phyloP scores from a whole-genome alignment of 768 basidiomycete species.

The Vishniacozyma victoriae region DNA sequence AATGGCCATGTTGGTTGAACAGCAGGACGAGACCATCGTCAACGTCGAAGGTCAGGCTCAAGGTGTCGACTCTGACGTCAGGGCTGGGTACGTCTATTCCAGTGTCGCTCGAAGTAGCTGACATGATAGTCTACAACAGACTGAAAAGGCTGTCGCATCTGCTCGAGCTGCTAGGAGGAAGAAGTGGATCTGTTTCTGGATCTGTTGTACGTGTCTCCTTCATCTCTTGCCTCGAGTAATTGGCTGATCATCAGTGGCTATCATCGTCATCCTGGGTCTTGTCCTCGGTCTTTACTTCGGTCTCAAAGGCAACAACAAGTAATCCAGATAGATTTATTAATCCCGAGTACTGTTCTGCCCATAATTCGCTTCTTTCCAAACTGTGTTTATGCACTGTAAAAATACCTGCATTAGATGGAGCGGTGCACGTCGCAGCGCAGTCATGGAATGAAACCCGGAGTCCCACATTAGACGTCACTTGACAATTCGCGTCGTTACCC shows the following conservation, averaged over 20 bases:
- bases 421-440: too few relatives aligned
- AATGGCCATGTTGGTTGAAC: slow-evolving; percentile 72
- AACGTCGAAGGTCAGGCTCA: slow-evolving; percentile 60
- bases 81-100: slow-evolving; percentile 57
- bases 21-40: slow-evolving; percentile 71
- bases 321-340: too few relatives aligned
- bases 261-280: slow-evolving; percentile 27
- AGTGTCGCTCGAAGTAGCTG: slow-evolving; percentile 1
- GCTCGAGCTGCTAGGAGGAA: slow-evolving; percentile 87
- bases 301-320: slow-evolving; percentile 5
- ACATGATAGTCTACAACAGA: slow-evolving; percentile 62
- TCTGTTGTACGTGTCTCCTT: slow-evolving; percentile 28
- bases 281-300: slow-evolving; percentile 34
- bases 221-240: not conserved
- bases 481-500: too few relatives aligned
- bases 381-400: too few relatives aligned
- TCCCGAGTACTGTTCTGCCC: too few relatives aligned
- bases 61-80: slow-evolving; percentile 63
- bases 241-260: slow-evolving; percentile 16
- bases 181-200: slow-evolving; percentile 88
- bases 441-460: too few relatives aligned
- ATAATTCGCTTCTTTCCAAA: too few relatives aligned
- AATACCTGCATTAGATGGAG: too few relatives aligned
- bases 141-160: slow-evolving; percentile 76
- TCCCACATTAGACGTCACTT: too few relatives aligned